Percentiles rank a stretch among this genome's conserved stretches.
Evolutionary conservation across 2,329 filamentous ascomycete species (phyloP).

Genomic region (Alternaria sp.): DNA sequence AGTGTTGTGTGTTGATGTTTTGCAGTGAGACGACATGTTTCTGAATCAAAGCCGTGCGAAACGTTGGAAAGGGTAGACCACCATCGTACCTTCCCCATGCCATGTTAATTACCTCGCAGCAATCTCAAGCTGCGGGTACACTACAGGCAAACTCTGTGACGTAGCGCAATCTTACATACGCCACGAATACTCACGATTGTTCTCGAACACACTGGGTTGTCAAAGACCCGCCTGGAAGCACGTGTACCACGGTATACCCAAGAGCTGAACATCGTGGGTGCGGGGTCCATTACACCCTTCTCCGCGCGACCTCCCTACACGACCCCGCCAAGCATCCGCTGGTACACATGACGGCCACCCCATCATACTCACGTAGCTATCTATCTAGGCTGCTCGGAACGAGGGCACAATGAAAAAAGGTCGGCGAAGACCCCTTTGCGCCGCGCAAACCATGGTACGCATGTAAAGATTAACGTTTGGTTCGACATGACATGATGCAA

Average conservation of each 20-base stretch:
- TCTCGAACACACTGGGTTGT: not conserved
- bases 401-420: not conserved
- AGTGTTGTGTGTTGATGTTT: not conserved
- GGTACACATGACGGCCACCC: not conserved
- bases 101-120: not conserved
- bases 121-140: not conserved
- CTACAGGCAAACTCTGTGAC: not conserved
- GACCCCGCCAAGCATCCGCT: not conserved
- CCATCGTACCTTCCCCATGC: not conserved
- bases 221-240: not conserved
- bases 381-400: not conserved
- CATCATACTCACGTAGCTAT: not conserved
- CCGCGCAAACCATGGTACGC: conserved; percentile 11
- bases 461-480: conserved; percentile 7
- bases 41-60: not conserved
- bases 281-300: not conserved
- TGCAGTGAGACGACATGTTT: not conserved
- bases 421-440: conserved; percentile 4
- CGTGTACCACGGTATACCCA: not conserved
- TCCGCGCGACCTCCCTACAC: not conserved
- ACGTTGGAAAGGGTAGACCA: not conserved
- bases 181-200: not conserved
- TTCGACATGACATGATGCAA: conserved; percentile 14
- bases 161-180: not conserved
- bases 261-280: not conserved